Evolutionary conservation across 352 stramenopile genomes (phyloP).

Genomic region (Globisporangium acanthophoron): DNA sequence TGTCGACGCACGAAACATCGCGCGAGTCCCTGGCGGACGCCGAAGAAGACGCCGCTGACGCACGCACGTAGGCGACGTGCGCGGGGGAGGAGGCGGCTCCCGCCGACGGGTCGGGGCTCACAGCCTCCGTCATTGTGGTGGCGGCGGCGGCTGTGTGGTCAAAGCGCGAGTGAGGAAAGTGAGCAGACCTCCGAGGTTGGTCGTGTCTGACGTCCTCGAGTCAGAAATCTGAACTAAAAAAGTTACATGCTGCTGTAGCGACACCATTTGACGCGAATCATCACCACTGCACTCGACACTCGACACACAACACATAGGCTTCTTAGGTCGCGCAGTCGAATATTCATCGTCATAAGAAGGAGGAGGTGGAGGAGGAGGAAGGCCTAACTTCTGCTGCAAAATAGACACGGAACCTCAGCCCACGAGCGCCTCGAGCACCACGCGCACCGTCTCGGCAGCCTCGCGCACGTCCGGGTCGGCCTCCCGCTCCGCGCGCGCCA

Average conservation of each 20-base stretch:
- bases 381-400: slow-evolving; percentile 8
- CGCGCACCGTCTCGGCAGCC: slow-evolving; percentile 50
- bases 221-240: too few relatives aligned
- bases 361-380: not conserved
- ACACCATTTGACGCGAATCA: too few relatives aligned
- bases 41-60: not conserved
- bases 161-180: too few relatives aligned
- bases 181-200: too few relatives aligned
- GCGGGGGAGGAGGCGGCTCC: not conserved
- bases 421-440: slow-evolving; percentile 32
- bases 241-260: too few relatives aligned
- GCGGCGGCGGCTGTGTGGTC: not conserved
- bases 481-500: slow-evolving; percentile 57
- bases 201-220: too few relatives aligned
- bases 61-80: slow-evolving; percentile 6
- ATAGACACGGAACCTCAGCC: slow-evolving; percentile 8
- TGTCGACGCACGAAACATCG: slow-evolving; percentile 4
- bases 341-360: not conserved
- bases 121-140: not conserved
- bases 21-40: not conserved
- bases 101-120: not conserved
- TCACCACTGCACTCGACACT: too few relatives aligned
- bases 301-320: not conserved
- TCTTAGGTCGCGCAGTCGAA: not conserved
- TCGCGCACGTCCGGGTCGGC: slow-evolving; percentile 71